Evolutionary conservation across 2,329 filamentous ascomycete genomes (phyloP).

Genomic region (Blastomyces emzantsi): DNA sequence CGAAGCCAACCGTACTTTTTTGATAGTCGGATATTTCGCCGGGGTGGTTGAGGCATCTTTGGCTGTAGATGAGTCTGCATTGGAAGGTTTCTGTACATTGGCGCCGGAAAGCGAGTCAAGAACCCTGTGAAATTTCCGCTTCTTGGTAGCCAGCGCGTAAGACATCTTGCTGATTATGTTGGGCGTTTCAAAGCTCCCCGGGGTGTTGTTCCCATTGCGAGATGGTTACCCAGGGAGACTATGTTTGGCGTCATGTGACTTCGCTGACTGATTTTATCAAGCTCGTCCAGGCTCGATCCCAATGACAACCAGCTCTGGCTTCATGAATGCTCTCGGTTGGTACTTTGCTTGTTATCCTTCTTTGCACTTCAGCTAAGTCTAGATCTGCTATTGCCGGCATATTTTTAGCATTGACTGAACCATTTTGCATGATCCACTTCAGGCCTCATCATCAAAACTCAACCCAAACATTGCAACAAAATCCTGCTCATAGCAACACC

Average conservation of each 20-base stretch:
- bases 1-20: slow-evolving; percentile 14
- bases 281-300: too few species aligned
- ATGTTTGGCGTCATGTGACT: background rate
- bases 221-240: background rate
- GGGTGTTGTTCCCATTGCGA: background rate
- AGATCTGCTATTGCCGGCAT: background rate
- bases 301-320: too few species aligned
- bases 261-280: too few species aligned
- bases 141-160: slow-evolving; percentile 39
- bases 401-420: background rate
- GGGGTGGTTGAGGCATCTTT: background rate
- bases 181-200: background rate
- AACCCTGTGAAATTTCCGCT: slow-evolving; percentile 41
- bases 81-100: slow-evolving; percentile 11
- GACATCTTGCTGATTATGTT: slow-evolving; percentile 28
- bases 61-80: slow-evolving; percentile 1
- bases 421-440: background rate
- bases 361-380: background rate
- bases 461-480: background rate
- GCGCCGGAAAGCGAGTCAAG: slow-evolving; percentile 36
- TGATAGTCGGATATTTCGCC: slow-evolving; percentile 14
- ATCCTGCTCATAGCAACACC: too few species aligned
- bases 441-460: background rate
- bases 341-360: background rate
- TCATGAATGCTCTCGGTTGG: too few species aligned